phyloP scores from a whole-genome alignment of 768 basidiomycete species.

The Tulasnella sp. region DNA sequence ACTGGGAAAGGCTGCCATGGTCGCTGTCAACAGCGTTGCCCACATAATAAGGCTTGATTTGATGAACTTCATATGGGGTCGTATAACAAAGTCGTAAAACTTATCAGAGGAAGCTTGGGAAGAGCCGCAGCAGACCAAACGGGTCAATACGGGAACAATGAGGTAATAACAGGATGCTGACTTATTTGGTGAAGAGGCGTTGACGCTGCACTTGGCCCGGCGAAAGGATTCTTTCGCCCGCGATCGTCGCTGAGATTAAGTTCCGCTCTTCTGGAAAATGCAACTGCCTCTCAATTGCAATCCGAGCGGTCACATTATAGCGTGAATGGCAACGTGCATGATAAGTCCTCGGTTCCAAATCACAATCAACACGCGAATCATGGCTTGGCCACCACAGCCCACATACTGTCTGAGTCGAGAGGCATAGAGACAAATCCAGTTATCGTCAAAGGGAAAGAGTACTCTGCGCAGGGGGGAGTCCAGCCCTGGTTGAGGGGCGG shows the following conservation, averaged over 20 bases:
- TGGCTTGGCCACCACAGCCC: no score
- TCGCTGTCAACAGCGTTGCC: not conserved
- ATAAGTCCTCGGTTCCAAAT: no score
- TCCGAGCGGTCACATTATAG: no score
- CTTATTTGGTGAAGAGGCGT: not conserved
- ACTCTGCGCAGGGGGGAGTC: no score
- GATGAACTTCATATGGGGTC: not conserved
- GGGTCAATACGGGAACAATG: not conserved
- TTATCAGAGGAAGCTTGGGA: not conserved
- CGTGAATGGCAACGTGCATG: no score
- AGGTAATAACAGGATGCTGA: not conserved
- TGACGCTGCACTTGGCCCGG: not conserved
- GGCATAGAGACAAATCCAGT: no score
- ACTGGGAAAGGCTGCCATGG: not conserved
- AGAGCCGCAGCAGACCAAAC: not conserved
- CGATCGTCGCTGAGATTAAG: not conserved
- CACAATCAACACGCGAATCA: no score
- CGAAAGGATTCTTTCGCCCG: not conserved
- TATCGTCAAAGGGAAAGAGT: no score
- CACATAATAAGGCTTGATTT: not conserved
- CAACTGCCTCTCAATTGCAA: no score
- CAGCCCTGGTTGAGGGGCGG: no score
- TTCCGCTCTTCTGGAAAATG: not conserved
- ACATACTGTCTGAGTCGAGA: no score
- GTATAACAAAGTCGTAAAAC: not conserved